Evolutionary conservation across 2,329 filamentous ascomycete species (phyloP).

Genomic region (Colletotrichum viniferum): DNA sequence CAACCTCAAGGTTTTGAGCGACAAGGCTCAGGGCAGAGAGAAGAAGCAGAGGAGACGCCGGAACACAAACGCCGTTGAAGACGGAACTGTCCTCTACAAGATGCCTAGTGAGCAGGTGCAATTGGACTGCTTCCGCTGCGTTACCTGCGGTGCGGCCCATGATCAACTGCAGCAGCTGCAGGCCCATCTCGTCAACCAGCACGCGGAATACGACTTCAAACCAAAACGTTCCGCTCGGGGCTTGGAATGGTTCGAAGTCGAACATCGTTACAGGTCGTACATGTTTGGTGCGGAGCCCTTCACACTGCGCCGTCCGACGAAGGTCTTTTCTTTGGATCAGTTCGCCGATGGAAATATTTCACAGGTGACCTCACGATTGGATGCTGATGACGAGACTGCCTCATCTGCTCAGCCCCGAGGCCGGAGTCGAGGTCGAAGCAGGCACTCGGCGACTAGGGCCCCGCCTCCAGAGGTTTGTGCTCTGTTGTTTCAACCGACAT

Average conservation of each 20-base stretch:
- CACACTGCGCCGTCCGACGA: constrained; percentile 46
- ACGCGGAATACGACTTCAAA: constrained; percentile 50
- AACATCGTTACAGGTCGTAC: constrained; percentile 30
- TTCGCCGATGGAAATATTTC: constrained; percentile 50
- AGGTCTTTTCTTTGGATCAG: constrained; percentile 49
- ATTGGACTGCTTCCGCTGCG: constrained; percentile 55
- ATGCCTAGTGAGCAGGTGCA: constrained; percentile 48
- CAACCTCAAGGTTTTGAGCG: constrained; percentile 64
- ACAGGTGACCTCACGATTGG: constrained; percentile 48
- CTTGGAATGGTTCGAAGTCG: constrained; percentile 42
- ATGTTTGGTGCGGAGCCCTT: constrained; percentile 40
- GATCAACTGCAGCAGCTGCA: constrained; percentile 52
- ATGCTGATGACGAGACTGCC: constrained; percentile 28
- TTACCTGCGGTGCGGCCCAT: constrained; percentile 54
- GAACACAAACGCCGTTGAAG: constrained; percentile 29
- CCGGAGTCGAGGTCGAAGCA: constrained; percentile 1
- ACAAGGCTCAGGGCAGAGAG: constrained; percentile 59
- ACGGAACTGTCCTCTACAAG: constrained; percentile 51
- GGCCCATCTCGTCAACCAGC: constrained; percentile 49
- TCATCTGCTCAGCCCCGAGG: neutral
- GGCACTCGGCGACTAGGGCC: neutral
- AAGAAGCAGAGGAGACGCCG: constrained; percentile 46
- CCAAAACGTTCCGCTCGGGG: constrained; percentile 37
- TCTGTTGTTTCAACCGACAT: neutral
- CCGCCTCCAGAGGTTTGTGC: neutral